phyloP scores from a whole-genome alignment of 2,329 filamentous ascomycete genomes.

The Fusarium drepaniforme region DNA sequence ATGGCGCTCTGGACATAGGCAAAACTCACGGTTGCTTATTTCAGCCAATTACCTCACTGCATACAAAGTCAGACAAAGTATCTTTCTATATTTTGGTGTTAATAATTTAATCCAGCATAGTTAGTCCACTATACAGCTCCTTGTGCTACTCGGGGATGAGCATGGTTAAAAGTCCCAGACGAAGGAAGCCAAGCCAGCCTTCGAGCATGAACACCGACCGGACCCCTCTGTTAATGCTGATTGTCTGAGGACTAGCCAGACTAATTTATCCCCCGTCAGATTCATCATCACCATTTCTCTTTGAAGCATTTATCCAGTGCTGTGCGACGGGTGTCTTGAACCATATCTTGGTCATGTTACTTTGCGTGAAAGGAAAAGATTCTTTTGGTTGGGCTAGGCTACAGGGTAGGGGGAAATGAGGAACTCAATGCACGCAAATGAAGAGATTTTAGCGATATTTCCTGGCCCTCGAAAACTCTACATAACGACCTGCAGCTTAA shows the following conservation, averaged over 20 bases:
- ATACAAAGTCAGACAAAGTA: neutral
- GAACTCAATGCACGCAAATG: no score
- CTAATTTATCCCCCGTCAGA: neutral
- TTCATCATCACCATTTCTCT: neutral
- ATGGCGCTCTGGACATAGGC: neutral
- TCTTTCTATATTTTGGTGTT: neutral
- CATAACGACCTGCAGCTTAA: neutral
- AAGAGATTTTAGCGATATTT: no score
- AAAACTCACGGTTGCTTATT: neutral
- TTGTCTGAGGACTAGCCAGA: neutral
- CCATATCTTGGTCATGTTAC: no score
- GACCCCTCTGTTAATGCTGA: neutral
- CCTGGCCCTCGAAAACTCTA: neutral
- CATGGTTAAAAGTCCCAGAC: slow-evolving; percentile 5
- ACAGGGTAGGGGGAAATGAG: no score
- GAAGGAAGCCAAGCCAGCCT: slow-evolving; percentile 11
- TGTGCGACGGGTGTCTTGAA: no score
- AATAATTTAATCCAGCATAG: neutral
- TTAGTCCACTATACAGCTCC: neutral
- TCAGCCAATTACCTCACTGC: neutral
- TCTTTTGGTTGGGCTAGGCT: no score
- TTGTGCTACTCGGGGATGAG: slow-evolving; percentile 9
- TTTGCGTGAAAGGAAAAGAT: no score
- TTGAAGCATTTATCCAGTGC: no score
- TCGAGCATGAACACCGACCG: neutral